Base-by-base conservation (phyloP, 2,329 filamentous ascomycete genomes). In the Thelonectria discophora region DNA sequence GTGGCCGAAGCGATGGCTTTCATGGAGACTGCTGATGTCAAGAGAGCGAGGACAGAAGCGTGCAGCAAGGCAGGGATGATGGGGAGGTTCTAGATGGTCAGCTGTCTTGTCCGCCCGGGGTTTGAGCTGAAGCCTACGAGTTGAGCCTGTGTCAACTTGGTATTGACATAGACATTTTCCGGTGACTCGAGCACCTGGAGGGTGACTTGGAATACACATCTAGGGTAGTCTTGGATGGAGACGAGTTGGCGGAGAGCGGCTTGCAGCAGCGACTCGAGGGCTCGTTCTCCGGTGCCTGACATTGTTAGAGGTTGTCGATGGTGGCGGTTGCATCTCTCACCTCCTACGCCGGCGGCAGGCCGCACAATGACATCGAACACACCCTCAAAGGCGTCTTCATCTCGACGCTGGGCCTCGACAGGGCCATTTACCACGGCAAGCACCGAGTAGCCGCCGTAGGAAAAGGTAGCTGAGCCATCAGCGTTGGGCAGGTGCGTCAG, bases 311-410 rank as follows among this genome's bases (percentile, higher is more conserved):
- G 59, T 27, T 48, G 49, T 21, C 42, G 51, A 21, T 42, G 18
- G 30, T 37, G 46, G 45, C 30, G 32, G 11, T 49, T 30, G 43
- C 50, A 48, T 43, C 20, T 63, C 84, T 74, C 76, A 89, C 93
- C 90, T 81, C 91, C 93, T 47, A 95, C 89, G 15, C 94, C 94
- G 65, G 90, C 88, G 37, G 91, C 90, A 50, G 94, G 94, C 75
- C 95, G 88, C 66, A 99, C 87, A 74, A 94, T 88, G 60, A 99
- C 92, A 78, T 98, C 95, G 67, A 99, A 83, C 51, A 90, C 87
- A 27, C 94, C 93, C 80, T 97, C 93, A 77, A 97, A 94, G 8
- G 95, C 91, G 68, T 95, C 87, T 76, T 98, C 93, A 74, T 99
- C 94, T 71, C 92, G 88, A 72, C 94, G 87, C 69, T 89, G 88